Base-by-base conservation (phyloP, 441 rosid species). In the Adansonia gregorii region DNA sequence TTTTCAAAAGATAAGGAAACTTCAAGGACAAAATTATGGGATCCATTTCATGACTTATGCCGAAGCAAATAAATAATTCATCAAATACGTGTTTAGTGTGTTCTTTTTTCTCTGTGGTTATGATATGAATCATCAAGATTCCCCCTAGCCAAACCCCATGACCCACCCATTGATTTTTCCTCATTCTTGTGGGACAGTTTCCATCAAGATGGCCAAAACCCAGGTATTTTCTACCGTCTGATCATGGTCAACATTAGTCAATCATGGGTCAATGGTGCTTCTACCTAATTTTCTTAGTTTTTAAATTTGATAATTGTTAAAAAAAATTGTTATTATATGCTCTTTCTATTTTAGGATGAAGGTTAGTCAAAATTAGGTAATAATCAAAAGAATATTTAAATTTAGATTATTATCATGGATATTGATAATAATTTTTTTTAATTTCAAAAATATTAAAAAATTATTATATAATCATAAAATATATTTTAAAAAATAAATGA, bases 281-380 rank as follows among this genome's bases (percentile, higher is more conserved):
- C 5, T 73, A 55, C 73, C 80, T 22, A 51, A 48, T 15, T 48
- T 6, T 6, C 7, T 59, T 9, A 14, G 12, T 3, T 3, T 58
- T 8, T 4, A 10, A 11, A 60, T 61, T 61, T n/a, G 43, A 61
- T 27, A 24, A 27, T 61, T 24, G 8, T 9, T 19, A 2, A 68
- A 48, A 19, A 9, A 2, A 11, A 68, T 5, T 22, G 0, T 4
- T 48, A 49, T 49, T 49, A 9, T 49, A 49, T 49, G 6, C n/a
- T 6, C 19, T 67, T 76, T 76, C 78, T 52, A 52, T 65, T 48
- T 10, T 27, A n/a, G 75, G 78, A 78, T 52, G 59, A 60, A 58
- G 35, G 63, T 66, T 19, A 67, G 88, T 67, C 79, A 79, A 82
- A 81, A 81, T 87, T 82, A 76, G 85, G 88, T 75, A 77, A 79